Percentiles rank a stretch among this genome's conserved stretches.
Conservation (phyloP, 805 yeast genomes). For the Blastobotrys mokoenaii region DNA sequence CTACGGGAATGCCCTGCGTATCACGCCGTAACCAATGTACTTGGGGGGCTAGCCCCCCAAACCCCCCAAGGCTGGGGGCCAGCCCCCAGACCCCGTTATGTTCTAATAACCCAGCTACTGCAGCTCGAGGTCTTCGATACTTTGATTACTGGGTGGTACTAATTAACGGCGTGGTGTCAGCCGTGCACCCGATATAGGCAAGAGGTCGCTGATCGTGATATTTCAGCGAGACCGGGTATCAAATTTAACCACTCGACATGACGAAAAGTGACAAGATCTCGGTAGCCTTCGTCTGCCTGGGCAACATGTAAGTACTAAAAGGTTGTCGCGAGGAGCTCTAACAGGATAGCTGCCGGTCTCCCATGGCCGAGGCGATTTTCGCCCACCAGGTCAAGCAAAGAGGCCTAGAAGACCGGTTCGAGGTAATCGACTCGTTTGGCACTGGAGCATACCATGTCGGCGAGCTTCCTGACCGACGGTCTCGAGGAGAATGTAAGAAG, state of each 20-base stretch:
- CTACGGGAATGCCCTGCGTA: too few species aligned
- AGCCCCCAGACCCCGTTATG: too few species aligned
- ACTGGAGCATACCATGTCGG: constrained; percentile 83
- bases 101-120: too few species aligned
- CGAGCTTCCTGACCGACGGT: constrained; percentile 70
- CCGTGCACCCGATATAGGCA: too few species aligned
- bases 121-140: too few species aligned
- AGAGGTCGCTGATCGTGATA: background rate
- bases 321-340: background rate
- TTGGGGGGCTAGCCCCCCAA: too few species aligned
- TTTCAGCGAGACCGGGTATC: background rate
- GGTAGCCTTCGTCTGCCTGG: constrained; percentile 86
- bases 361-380: constrained; percentile 97
- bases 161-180: too few species aligned
- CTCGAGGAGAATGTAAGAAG: constrained; percentile 54
- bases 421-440: constrained; percentile 75
- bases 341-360: constrained; percentile 68
- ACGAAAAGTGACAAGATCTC: constrained; percentile 7
- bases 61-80: too few species aligned
- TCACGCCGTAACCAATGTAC: too few species aligned
- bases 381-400: constrained; percentile 48
- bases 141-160: too few species aligned
- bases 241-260: background rate
- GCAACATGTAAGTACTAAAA: constrained; percentile 56
- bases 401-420: constrained; percentile 39